phyloP scores from a whole-genome alignment of 129 eudicot species.

The Ambrosia artemisiifolia region DNA sequence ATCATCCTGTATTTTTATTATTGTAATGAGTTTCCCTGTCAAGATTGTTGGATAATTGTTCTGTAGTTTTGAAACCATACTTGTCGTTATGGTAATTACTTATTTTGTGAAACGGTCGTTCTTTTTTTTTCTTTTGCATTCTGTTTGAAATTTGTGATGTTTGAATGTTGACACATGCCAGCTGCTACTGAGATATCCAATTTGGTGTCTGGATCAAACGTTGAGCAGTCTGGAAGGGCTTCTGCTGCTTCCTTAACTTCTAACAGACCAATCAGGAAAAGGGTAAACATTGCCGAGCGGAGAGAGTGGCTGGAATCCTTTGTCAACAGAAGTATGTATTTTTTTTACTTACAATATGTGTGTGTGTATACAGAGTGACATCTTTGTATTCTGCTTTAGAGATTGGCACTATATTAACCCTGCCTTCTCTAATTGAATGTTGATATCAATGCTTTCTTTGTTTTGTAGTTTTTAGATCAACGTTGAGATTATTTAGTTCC shows the following conservation, averaged over 20 bases:
- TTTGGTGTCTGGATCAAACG: constrained; percentile 32
- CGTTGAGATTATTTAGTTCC: background rate
- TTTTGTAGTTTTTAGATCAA: too few relatives aligned
- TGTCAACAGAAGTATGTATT: constrained; percentile 44
- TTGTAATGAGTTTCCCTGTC: background rate
- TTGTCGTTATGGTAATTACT: background rate
- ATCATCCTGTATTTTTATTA: background rate
- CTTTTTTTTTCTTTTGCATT: background rate
- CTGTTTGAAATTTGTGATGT: background rate
- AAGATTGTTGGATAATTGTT: background rate
- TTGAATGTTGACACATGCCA: constrained; percentile 18
- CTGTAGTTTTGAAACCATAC: too few relatives aligned
- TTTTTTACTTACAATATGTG: background rate
- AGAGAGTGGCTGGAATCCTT: constrained; percentile 43
- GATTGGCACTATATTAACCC: background rate
- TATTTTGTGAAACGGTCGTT: background rate
- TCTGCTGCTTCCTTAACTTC: constrained; percentile 31
- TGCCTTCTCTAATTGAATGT: background rate
- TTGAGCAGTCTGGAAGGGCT: constrained; percentile 26
- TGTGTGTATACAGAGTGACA: background rate
- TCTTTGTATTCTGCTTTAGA: background rate
- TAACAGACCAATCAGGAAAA: constrained; percentile 24
- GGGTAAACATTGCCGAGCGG: constrained; percentile 37
- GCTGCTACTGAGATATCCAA: constrained; percentile 33
- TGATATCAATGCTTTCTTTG: too few relatives aligned